Conservation (phyloP, 116 monocot species). For the Cymodocea nodosa region DNA sequence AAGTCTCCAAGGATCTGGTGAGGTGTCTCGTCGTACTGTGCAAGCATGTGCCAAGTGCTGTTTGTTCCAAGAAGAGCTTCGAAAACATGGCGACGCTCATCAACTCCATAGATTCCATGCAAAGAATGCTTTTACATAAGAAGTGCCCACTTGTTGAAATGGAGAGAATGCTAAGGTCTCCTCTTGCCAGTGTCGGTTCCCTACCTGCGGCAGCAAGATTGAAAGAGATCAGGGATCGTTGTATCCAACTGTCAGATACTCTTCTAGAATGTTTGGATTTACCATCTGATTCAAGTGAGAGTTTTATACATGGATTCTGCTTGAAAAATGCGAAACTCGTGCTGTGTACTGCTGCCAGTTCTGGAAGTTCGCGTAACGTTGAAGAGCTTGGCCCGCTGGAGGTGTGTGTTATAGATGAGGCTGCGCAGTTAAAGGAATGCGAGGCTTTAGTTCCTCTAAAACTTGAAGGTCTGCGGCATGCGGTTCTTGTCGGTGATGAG, state of each 20-base stretch:
- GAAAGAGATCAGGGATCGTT: background rate
- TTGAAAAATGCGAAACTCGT: conserved; percentile 1
- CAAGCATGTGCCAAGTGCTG: conserved; percentile 1
- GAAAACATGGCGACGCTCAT: conserved; percentile 1
- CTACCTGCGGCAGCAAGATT: background rate
- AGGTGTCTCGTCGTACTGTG: background rate
- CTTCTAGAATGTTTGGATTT: conserved; percentile 11
- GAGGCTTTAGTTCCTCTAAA: conserved; percentile 40
- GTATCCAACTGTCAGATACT: background rate
- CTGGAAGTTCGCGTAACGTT: conserved; percentile 17
- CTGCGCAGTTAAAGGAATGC: conserved; percentile 60
- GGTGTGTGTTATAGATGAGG: conserved; percentile 56
- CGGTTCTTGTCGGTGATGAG: conserved; percentile 44
- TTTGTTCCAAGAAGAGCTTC: background rate
- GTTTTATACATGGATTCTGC: conserved; percentile 4
- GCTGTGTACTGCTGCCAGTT: conserved; percentile 18
- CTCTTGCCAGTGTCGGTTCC: background rate
- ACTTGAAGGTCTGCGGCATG: conserved; percentile 16
- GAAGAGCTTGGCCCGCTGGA: conserved; percentile 16
- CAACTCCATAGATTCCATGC: background rate
- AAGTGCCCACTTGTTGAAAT: no score
- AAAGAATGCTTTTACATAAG: no score
- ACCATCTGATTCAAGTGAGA: conserved; percentile 5
- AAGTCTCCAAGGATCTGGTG: background rate
- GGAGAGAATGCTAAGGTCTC: background rate